Percentiles rank a stretch among this genome's conserved stretches.
Conservation (phyloP, 805 yeast species). For the Pichia manshurica region DNA sequence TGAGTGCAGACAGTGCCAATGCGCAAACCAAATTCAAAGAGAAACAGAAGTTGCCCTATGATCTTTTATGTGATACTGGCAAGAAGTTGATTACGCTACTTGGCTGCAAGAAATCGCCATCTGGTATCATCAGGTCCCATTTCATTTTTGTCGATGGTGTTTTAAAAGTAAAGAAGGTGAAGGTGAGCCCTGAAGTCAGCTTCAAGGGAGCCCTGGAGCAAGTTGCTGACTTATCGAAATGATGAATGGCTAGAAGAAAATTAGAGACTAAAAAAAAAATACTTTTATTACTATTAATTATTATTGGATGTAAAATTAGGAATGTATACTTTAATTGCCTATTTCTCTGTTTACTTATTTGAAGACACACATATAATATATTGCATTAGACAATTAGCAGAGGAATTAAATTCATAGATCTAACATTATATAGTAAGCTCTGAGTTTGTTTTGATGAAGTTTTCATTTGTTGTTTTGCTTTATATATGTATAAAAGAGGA, state of each 20-base stretch:
- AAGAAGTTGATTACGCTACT: slow-evolving; percentile 61
- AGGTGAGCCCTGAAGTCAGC: slow-evolving; percentile 56
- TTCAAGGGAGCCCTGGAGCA: slow-evolving; percentile 53
- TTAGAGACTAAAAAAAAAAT: too few species aligned
- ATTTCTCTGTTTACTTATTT: background rate
- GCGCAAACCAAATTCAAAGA: slow-evolving; percentile 71
- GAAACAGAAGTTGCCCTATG: slow-evolving; percentile 69
- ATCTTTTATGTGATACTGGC: slow-evolving; percentile 70
- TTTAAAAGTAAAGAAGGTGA: slow-evolving; percentile 46
- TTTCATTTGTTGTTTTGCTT: background rate
- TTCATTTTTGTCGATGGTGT: slow-evolving; percentile 83
- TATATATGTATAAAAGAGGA: background rate
- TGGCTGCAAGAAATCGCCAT: slow-evolving; percentile 78
- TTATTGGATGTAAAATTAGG: too few species aligned
- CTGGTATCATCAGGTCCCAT: slow-evolving; percentile 81
- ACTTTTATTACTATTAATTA: too few species aligned
- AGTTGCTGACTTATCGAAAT: slow-evolving; percentile 36
- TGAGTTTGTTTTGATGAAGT: background rate
- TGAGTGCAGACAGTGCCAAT: slow-evolving; percentile 75
- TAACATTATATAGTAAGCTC: too few species aligned
- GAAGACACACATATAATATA: background rate
- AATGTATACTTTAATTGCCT: background rate
- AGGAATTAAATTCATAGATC: too few species aligned
- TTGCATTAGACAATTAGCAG: too few species aligned
- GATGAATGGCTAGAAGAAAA: too few species aligned